phyloP scores from a whole-genome alignment of 352 stramenopile species.

The Pseudoperonospora humuli region DNA sequence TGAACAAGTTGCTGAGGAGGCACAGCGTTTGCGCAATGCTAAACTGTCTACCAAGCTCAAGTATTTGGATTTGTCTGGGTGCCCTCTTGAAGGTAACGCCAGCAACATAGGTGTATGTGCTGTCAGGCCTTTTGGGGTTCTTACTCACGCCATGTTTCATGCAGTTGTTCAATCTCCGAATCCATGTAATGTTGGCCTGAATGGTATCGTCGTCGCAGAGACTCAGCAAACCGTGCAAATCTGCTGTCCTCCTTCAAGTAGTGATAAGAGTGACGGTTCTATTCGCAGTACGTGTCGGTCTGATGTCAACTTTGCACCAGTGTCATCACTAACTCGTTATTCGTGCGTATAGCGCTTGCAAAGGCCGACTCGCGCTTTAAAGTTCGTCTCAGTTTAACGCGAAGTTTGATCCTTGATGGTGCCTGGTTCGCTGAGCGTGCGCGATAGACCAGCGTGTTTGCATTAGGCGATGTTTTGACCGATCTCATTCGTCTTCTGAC shows the following conservation, averaged over 20 bases:
- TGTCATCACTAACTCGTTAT: conserved; percentile 2
- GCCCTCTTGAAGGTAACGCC: conserved; percentile 47
- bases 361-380: conserved; percentile 40
- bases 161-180: conserved; percentile 52
- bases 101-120: background rate
- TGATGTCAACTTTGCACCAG: background rate
- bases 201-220: conserved; percentile 58
- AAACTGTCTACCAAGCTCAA: conserved; percentile 50
- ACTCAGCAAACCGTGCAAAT: conserved; percentile 54
- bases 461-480: too few species aligned
- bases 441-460: conserved; percentile 3
- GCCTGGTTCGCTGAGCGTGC: conserved; percentile 35
- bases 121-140: too few species aligned
- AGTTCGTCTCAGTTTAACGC: conserved; percentile 25
- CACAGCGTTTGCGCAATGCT: conserved; percentile 13
- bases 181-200: conserved; percentile 41
- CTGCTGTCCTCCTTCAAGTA: conserved; percentile 23
- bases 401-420: conserved; percentile 39
- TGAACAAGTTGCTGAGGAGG: conserved; percentile 9
- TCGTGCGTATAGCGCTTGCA: conserved; percentile 27
- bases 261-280: conserved; percentile 10
- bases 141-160: background rate
- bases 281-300: conserved; percentile 43
- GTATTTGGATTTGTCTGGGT: conserved; percentile 58
- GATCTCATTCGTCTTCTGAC: too few species aligned